Conservation (phyloP, 139 green algal genomes). For the Volvox africanus region DNA sequence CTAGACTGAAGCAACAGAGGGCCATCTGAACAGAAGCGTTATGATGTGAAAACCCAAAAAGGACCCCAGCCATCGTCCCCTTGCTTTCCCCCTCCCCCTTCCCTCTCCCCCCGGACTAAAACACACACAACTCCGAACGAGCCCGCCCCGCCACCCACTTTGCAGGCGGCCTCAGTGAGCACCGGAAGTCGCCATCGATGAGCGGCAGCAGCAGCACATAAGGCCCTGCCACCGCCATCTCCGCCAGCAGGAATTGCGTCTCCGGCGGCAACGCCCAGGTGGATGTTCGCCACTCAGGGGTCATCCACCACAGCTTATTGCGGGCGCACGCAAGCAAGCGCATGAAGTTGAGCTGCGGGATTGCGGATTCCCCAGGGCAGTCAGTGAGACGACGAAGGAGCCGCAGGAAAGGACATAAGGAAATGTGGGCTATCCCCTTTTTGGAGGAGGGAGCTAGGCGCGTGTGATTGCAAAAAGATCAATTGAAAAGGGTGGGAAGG, state of each 20-base stretch:
- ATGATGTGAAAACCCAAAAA: too few relatives aligned
- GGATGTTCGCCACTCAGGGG: conserved; percentile 87
- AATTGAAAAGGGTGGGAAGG: too few relatives aligned
- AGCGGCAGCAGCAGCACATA: conserved; percentile 89
- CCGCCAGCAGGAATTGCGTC: conserved; percentile 93
- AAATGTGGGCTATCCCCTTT: too few relatives aligned
- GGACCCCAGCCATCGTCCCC: too few relatives aligned
- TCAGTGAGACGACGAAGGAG: not conserved
- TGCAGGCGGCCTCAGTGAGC: conserved; percentile 74
- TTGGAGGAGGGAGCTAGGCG: too few relatives aligned
- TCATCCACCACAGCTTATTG: conserved; percentile 96
- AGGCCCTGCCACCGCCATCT: conserved; percentile 71
- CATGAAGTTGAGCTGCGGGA: conserved; percentile 60
- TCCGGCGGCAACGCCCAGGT: conserved; percentile 84
- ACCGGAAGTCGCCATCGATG: conserved; percentile 84
- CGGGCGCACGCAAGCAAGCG: conserved; percentile 80
- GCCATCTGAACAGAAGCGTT: too few relatives aligned
- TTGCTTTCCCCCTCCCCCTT: too few relatives aligned
- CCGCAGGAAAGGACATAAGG: not conserved
- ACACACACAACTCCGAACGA: not conserved
- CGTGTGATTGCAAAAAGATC: too few relatives aligned
- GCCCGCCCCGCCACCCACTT: conserved; percentile 36
- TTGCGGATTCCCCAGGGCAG: not conserved
- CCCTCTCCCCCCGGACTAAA: not conserved
- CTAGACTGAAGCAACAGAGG: too few relatives aligned